Evolutionary conservation across 441 rosid species (phyloP), one percentile per base, ranked within the genome.

Genomic region (Adansonia gregorii): DNA sequence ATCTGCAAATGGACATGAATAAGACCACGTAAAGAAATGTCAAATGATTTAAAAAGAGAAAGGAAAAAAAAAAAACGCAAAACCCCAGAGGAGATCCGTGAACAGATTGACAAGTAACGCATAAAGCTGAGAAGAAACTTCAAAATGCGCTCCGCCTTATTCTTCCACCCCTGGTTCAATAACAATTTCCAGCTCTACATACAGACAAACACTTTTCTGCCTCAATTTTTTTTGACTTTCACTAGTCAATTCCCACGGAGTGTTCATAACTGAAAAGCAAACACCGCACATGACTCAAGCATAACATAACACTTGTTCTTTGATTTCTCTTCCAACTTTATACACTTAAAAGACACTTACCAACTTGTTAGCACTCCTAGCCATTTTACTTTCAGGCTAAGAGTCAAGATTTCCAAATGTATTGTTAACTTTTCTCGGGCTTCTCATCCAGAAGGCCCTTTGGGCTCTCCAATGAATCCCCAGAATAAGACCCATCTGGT

Each of bases 401-500:
- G 73, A 83, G 79, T 77, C 82, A 15, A 79, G 79, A 66, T 78
- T 67, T 78, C 67, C 72, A 70, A 77, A 43, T 39, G 45, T 72
- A 75, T 54, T 76, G 88, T 86, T 75, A 85, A 78, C 27, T 82
- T 77, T 67, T 74, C 72, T 84, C 86, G 15, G 77, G 86, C 73
- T 75, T 81, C 80, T 85, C 89, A 22, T 90, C 80, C 54, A 77
- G 80, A 71, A 75, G 83, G 67, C 84, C 90, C 71, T 76, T 87
- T 8, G 83, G 91, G 83, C 92, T 85, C 59, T 90, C 92, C 55
- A 88, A 54, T 35, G 82, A 82, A 82, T 93, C 94, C 82, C 86
- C 91, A 31, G 87, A 80, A 81, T 91, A 92, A 58, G 97, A 92
- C 60, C 97, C 94, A 79, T 92, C 98, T 10, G 94, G 85, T 85